phyloP scores from a whole-genome alignment of 2,329 filamentous ascomycete genomes.

The Talaromyces sp. region DNA sequence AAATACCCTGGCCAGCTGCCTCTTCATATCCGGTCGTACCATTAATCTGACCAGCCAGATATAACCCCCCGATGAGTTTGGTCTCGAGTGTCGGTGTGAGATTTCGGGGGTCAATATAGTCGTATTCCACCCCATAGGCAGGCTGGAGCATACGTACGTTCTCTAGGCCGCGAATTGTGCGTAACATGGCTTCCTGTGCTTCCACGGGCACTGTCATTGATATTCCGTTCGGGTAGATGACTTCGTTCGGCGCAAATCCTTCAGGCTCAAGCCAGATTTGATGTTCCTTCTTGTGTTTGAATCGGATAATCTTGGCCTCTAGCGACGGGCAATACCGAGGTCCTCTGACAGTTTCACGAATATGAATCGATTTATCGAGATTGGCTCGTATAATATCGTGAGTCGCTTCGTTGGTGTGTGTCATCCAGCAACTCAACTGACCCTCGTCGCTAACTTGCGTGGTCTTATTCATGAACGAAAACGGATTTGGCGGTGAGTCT shows the following conservation, averaged over 20 bases:
- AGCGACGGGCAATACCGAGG: conserved; percentile 94
- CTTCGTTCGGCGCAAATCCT: conserved; percentile 75
- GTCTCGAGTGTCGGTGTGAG: conserved; percentile 89
- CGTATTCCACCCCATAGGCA: conserved; percentile 96
- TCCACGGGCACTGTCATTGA: conserved; percentile 94
- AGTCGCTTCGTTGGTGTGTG: conserved; percentile 76
- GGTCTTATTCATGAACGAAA: conserved; percentile 80
- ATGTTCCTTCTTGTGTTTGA: conserved; percentile 73
- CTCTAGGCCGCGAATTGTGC: conserved; percentile 82
- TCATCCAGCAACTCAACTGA: conserved; percentile 82
- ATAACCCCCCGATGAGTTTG: conserved; percentile 83
- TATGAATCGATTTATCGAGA: conserved; percentile 94
- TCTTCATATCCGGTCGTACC: conserved; percentile 98
- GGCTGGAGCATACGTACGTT: conserved; percentile 88
- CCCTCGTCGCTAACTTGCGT: conserved; percentile 67
- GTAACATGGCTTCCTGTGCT: conserved; percentile 79
- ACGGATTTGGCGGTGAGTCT: conserved; percentile 81
- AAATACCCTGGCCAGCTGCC: conserved; percentile 85
- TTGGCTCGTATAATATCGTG: conserved; percentile 84
- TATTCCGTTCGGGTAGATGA: conserved; percentile 94
- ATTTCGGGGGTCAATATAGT: conserved; percentile 92
- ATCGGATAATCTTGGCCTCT: conserved; percentile 89
- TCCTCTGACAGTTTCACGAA: conserved; percentile 89
- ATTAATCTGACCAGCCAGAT: conserved; percentile 94
- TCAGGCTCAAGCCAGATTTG: conserved; percentile 97